Evolutionary conservation across 2,329 filamentous ascomycete species (phyloP).

Genomic region (Exophiala bonariae): DNA sequence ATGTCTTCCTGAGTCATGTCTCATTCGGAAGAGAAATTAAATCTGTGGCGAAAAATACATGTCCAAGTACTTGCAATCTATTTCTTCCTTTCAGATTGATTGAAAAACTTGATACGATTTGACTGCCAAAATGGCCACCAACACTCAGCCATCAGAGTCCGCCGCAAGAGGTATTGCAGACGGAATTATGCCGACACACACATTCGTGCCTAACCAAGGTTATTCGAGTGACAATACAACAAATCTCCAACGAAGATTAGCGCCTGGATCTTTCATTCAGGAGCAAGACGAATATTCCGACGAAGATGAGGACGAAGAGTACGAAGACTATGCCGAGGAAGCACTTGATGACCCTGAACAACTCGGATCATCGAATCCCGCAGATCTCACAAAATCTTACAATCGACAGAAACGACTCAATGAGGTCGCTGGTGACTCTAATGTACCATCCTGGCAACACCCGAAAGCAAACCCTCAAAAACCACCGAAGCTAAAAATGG

Average conservation of each 20-base stretch:
- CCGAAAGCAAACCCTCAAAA: constrained; percentile 77
- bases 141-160: not conserved
- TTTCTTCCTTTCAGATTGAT: no score
- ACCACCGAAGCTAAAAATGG: constrained; percentile 70
- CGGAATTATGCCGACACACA: constrained; percentile 47
- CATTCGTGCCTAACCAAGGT: constrained; percentile 50
- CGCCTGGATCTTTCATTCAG: constrained; percentile 29
- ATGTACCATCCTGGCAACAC: constrained; percentile 55
- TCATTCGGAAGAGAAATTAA: no score
- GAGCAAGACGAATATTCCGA: constrained; percentile 43
- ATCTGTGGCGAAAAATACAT: no score
- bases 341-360: constrained; percentile 57
- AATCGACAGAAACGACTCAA: constrained; percentile 77
- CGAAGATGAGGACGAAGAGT: constrained; percentile 57
- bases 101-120: no score
- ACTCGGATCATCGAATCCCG: constrained; percentile 56
- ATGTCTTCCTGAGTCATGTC: no score
- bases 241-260: constrained; percentile 30
- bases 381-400: constrained; percentile 81
- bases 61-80: no score
- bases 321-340: constrained; percentile 59
- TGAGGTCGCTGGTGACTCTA: constrained; percentile 49
- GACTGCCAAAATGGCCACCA: not conserved
- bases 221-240: constrained; percentile 40
- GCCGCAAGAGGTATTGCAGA: constrained; percentile 39